Conservation (phyloP, 768 basidiomycete genomes). For the Xerocomellus intermedius region DNA sequence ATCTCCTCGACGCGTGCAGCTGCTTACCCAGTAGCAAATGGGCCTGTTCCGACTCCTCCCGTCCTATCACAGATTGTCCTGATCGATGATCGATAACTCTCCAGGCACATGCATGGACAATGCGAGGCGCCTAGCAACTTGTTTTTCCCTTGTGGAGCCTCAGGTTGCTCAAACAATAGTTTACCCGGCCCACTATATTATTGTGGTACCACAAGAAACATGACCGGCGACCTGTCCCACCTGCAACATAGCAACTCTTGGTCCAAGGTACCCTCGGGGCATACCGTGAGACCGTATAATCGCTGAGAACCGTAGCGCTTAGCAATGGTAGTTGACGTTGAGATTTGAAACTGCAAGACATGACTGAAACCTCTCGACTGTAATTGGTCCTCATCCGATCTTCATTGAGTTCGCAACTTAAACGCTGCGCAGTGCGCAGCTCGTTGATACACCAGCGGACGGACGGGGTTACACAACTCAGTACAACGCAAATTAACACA, state of each 20-base stretch:
- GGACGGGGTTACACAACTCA: background rate
- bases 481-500: background rate
- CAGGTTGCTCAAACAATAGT: background rate
- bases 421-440: background rate
- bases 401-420: background rate
- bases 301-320: background rate
- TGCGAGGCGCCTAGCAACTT: background rate
- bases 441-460: background rate
- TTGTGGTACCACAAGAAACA: background rate
- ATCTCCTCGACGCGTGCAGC: too few species aligned
- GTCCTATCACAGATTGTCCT: constrained; percentile 13
- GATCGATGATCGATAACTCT: constrained; percentile 6
- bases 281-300: background rate
- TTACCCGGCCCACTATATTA: background rate
- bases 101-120: constrained; percentile 11
- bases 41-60: constrained; percentile 7
- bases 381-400: background rate
- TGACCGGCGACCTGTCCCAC: background rate
- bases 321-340: background rate
- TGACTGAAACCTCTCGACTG: background rate
- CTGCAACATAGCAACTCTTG: background rate
- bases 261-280: constrained; percentile 2
- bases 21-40: background rate
- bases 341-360: constrained; percentile 6
- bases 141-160: constrained; percentile 1